Conservation (phyloP, 2,329 filamentous ascomycete genomes). For the Cephalotrichum gorgonifer region DNA sequence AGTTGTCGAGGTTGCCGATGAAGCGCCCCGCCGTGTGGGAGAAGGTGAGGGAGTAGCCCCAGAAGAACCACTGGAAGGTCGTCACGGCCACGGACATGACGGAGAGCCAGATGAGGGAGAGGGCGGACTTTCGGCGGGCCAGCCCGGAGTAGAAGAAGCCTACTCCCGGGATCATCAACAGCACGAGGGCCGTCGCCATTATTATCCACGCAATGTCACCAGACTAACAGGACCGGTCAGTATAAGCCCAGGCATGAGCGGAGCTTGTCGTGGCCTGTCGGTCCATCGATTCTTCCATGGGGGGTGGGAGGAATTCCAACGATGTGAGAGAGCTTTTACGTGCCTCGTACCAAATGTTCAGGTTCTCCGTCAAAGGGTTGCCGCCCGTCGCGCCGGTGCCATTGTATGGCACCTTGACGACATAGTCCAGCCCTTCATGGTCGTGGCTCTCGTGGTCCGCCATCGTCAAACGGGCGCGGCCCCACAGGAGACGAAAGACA, state of each 20-base stretch:
- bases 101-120: constrained; percentile 85
- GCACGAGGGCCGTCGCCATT: constrained; percentile 67
- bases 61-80: constrained; percentile 92
- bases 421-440: constrained; percentile 32
- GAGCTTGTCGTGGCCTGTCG: no score
- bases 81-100: constrained; percentile 78
- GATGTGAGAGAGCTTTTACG: constrained; percentile 14
- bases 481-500: constrained; percentile 12
- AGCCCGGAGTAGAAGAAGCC: constrained; percentile 93
- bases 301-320: no score
- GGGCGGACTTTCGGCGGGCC: constrained; percentile 76
- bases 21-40: constrained; percentile 67
- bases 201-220: constrained; percentile 85
- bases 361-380: constrained; percentile 54
- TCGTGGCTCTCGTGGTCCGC: constrained; percentile 21
- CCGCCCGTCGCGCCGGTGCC: constrained; percentile 55
- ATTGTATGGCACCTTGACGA: constrained; percentile 48
- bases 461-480: not conserved
- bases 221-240: constrained; percentile 82
- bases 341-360: constrained; percentile 73
- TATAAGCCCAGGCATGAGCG: constrained; percentile 46
- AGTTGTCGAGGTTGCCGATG: constrained; percentile 70
- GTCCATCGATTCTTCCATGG: no score
- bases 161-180: constrained; percentile 89
- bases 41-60: constrained; percentile 76